Base-by-base conservation (phyloP, 257 asterid species). In the Ajuga chamaepitys region DNA sequence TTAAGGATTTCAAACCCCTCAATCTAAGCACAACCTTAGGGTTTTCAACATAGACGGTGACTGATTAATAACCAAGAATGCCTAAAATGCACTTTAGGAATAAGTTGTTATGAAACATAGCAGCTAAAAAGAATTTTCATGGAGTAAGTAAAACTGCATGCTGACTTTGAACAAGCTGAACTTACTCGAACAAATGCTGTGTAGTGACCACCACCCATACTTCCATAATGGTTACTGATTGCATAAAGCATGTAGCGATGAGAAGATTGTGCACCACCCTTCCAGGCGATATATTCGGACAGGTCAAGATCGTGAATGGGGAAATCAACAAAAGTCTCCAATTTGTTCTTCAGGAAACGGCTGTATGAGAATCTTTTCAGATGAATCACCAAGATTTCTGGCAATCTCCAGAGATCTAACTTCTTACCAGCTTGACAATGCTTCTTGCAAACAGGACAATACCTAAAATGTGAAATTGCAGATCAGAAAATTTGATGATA, bases 171-270 rank as follows among this genome's bases (percentile, higher is more conserved):
- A 38, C 42, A 70, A 75, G 79, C 30, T 51, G 72, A 62, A 74
- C 96, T 85, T 81, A 91, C 98, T 66, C 76, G 89, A 66, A 88
- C 89, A 83, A 72, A 86, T 35, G 98, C 94, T 18, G 98, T 88
- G 74, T 91, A 91, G 77, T 88, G 95, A 62, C 95, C 98, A 11
- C 96, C 95, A 67, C 95, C 95, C 91, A 86, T 83, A 76, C 95
- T 87, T 76, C 98, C 98, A 53, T 83, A 86, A 76, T 91, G 98
- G 79, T 88, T 91, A 71, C 96, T 88, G 61, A 88, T 82, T 14
- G 96, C 98, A 66, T 88, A 91, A 66, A 91, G 96, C 83, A 78
- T 71, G 61, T 88, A 91, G 18, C 88, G 88, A 45, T 81, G 18
- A 64, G 88, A 78, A 72, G 80, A 59, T 57, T 67, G 75, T 42